Base-by-base conservation (phyloP, 2,329 filamentous ascomycete genomes). In the Rasamsonia emersonii region DNA sequence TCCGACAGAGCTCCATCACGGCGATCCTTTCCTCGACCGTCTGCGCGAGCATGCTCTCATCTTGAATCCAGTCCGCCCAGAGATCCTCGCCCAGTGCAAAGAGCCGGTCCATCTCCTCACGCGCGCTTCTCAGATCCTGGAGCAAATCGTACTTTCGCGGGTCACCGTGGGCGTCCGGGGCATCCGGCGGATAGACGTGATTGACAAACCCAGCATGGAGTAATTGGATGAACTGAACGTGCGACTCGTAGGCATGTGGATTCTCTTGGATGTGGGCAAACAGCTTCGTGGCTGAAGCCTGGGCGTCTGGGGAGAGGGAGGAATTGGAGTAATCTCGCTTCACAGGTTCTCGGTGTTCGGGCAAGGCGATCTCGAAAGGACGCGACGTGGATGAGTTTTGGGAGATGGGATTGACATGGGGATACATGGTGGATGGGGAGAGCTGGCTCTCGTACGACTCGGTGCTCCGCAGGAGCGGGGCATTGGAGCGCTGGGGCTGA, bases 41-140 rank as follows among this genome's bases (percentile, higher is more conserved):
- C 13, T 58, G 61, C 16, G 75, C 75, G 32, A 79, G 53, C 36
- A 72, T 59, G 31, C 67, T 71, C 48, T 79, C 75, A 41, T 79
- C 76, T 40, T 73, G 65, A 25, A 80, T 68, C 65, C 75, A 77
- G 38, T 77, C 73, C 3, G 67, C 58, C 75, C 75, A 80, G 30
- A 78, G 59, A 24, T 72, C 66, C 49, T 79, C 76, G 1, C 75
- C 75, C 37, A 79, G 67, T 2, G 75, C 70, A 44, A 78, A 79
- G 13, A 75, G 67, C 32, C 70, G 68, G 43, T 75, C 70, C 68
- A 79, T 75, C 33, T 68, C 66, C 44, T 73, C 68, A 36, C 75
- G 67, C 3, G 65, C 64, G 14, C 51, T 59, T 21, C 63, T 54
- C 39, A 69, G 50, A 38, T 68, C 64, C 29, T 54, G 57, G 6